Percentiles rank a stretch among this genome's conserved stretches.
phyloP scores from a whole-genome alignment of 2,329 filamentous ascomycete genomes.

The Ceratocystis destructans region DNA sequence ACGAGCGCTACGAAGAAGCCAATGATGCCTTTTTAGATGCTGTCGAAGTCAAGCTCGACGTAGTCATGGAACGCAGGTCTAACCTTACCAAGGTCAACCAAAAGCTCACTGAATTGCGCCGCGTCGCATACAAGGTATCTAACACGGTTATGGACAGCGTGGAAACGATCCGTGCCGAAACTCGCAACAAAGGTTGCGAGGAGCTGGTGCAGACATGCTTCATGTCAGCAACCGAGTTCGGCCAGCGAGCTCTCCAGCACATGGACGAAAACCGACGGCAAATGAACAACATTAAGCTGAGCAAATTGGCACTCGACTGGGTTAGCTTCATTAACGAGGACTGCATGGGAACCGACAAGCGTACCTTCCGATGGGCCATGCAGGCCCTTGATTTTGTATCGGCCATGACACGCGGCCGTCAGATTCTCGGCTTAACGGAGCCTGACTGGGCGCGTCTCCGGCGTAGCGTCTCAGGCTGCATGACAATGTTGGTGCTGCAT shows the following conservation, averaged over 20 bases:
- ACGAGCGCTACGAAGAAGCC: conserved; percentile 64
- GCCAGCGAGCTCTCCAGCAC: conserved; percentile 82
- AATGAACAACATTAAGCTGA: conserved; percentile 94
- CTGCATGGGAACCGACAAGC: conserved; percentile 82
- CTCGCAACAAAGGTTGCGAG: conserved; percentile 70
- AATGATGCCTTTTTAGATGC: conserved; percentile 61
- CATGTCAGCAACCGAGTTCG: conserved; percentile 97
- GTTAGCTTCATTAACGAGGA: conserved; percentile 97
- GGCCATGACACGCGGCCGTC: conserved; percentile 87
- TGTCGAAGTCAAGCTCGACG: conserved; percentile 74
- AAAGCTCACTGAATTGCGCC: conserved; percentile 84
- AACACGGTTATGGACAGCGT: conserved; percentile 99
- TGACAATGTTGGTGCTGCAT: conserved; percentile 93
- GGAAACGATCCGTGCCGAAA: conserved; percentile 78
- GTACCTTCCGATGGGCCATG: conserved; percentile 96
- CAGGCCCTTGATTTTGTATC: conserved; percentile 91
- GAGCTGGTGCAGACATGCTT: conserved; percentile 97
- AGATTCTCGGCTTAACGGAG: conserved; percentile 81
- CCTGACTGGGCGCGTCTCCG: conserved; percentile 73
- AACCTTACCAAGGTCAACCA: conserved; percentile 86
- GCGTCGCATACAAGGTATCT: conserved; percentile 88
- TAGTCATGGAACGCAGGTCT: conserved; percentile 81
- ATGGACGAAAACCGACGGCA: conserved; percentile 91
- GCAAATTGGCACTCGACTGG: conserved; percentile 88
- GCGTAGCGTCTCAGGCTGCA: conserved; percentile 86